phyloP scores from a whole-genome alignment of 208 protist genomes.

The Wallacemonas sp. region DNA sequence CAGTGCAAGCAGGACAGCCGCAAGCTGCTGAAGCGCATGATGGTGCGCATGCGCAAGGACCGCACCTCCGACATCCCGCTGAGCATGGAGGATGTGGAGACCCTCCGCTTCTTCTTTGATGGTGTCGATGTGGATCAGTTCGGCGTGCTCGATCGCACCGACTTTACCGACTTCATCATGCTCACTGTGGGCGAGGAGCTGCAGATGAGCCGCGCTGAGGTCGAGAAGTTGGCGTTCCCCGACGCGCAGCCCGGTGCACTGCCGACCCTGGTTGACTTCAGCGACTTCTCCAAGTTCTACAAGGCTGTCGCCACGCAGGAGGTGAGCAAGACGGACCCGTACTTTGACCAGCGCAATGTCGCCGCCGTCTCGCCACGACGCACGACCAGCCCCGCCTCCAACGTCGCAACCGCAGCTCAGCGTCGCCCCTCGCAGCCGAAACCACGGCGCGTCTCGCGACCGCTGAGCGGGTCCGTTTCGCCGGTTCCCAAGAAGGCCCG shows the following conservation, averaged over 20 bases:
- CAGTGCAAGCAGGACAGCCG: slow-evolving; percentile 50
- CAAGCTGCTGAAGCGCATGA: slow-evolving; percentile 50
- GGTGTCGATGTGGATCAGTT: slow-evolving; percentile 58
- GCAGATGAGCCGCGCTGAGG: slow-evolving; percentile 31
- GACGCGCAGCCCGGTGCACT: slow-evolving; percentile 15
- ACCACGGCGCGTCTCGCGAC: neutral
- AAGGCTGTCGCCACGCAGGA: slow-evolving; percentile 54
- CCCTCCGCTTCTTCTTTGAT: slow-evolving; percentile 67
- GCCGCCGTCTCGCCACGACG: neutral
- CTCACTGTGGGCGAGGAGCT: slow-evolving; percentile 42
- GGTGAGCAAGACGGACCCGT: slow-evolving; percentile 34
- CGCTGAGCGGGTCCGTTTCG: neutral
- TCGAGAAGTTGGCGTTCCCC: slow-evolving; percentile 43
- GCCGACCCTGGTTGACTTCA: slow-evolving; percentile 65
- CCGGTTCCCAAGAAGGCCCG: neutral
- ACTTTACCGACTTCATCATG: slow-evolving; percentile 59
- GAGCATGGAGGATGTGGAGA: slow-evolving; percentile 64
- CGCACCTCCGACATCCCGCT: slow-evolving; percentile 55
- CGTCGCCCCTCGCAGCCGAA: neutral
- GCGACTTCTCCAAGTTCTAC: slow-evolving; percentile 72
- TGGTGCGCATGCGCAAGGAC: slow-evolving; percentile 54
- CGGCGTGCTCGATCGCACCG: slow-evolving; percentile 52
- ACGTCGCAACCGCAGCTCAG: neutral
- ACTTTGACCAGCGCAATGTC: slow-evolving; percentile 22
- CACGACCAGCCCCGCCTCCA: neutral